Percentiles rank a stretch among this genome's conserved stretches.
Conservation (phyloP, 1,284 basidiomycete genomes). For the Apiotrichum akiyoshidainum region DNA sequence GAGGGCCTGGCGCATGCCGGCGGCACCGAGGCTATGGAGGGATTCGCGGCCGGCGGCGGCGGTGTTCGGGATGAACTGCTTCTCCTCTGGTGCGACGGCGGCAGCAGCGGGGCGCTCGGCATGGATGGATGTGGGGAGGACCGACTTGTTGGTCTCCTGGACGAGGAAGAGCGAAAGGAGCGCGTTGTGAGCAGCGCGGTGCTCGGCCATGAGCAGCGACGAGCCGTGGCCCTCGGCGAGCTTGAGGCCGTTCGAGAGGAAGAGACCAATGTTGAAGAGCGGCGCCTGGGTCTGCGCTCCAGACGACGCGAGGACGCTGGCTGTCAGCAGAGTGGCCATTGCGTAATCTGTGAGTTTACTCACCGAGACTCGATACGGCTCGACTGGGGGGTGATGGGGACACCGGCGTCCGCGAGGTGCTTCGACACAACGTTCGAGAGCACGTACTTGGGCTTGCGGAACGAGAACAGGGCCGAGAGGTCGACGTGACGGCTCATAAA, state of each 20-base stretch:
- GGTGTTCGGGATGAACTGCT: slow-evolving; percentile 1
- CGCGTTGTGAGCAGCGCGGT: slow-evolving; percentile 61
- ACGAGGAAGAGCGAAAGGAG: slow-evolving; percentile 44
- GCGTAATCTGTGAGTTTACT: no score
- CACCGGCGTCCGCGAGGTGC: slow-evolving; percentile 56
- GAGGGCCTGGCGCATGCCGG: slow-evolving; percentile 9
- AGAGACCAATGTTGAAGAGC: slow-evolving; percentile 89
- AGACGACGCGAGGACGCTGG: slow-evolving; percentile 82
- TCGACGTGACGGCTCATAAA: slow-evolving; percentile 81
- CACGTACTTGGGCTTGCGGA: slow-evolving; percentile 77
- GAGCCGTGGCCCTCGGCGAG: slow-evolving; percentile 94
- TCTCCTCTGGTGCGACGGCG: slow-evolving; percentile 7
- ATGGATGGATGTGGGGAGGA: slow-evolving; percentile 16
- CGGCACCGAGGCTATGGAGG: slow-evolving; percentile 13
- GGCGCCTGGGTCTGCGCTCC: slow-evolving; percentile 85
- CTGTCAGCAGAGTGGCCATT: no score
- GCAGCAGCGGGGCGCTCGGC: not conserved
- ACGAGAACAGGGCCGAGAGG: slow-evolving; percentile 79
- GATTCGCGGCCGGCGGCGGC: slow-evolving; percentile 10
- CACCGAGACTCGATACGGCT: slow-evolving; percentile 58
- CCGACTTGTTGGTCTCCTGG: slow-evolving; percentile 3
- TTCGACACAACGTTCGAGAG: slow-evolving; percentile 72
- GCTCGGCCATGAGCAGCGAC: slow-evolving; percentile 92
- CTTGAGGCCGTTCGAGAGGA: slow-evolving; percentile 73
- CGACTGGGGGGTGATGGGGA: slow-evolving; percentile 58